A percentile compares a stretch with the other conserved stretches of the same genome.
phyloP scores from a whole-genome alignment of 2,329 filamentous ascomycete genomes.

The Chaetomium sp. region DNA sequence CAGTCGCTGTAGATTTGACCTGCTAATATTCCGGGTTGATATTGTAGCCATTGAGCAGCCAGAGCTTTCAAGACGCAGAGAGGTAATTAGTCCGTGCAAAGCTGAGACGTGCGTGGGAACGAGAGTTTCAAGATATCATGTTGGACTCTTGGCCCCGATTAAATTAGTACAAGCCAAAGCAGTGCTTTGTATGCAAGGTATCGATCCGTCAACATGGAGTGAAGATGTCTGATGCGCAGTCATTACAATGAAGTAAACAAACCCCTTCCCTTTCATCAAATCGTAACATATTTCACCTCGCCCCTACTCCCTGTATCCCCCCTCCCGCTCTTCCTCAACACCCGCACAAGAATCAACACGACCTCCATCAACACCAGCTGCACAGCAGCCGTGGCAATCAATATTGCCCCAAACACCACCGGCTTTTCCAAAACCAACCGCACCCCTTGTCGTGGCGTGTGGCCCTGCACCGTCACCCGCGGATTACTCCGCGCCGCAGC shows the following conservation, averaged over 20 bases:
- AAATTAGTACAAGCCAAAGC: too few species aligned
- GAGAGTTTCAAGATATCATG: too few species aligned
- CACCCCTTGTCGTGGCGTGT: background rate
- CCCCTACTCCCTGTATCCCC: background rate
- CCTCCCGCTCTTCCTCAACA: background rate
- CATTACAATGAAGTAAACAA: background rate
- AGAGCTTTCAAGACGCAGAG: too few species aligned
- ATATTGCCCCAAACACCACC: background rate
- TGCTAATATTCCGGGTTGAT: too few species aligned
- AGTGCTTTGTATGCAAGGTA: too few species aligned
- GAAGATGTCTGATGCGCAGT: too few species aligned
- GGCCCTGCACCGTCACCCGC: background rate
- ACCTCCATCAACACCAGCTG: background rate
- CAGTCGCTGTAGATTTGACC: too few species aligned
- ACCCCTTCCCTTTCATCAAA: background rate
- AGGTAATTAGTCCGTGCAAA: too few species aligned
- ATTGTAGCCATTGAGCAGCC: too few species aligned
- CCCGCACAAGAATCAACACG: background rate
- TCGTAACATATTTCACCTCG: background rate
- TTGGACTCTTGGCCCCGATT: too few species aligned
- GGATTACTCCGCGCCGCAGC: background rate
- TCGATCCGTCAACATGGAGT: too few species aligned
- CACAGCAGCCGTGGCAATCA: background rate
- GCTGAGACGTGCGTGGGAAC: too few species aligned
- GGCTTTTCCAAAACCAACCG: background rate